These are phyloP conservation scores for Cercospora janseana DNA, from an alignment of 2,329 filamentous ascomycete species.

Conservation along the genomic window DNA sequence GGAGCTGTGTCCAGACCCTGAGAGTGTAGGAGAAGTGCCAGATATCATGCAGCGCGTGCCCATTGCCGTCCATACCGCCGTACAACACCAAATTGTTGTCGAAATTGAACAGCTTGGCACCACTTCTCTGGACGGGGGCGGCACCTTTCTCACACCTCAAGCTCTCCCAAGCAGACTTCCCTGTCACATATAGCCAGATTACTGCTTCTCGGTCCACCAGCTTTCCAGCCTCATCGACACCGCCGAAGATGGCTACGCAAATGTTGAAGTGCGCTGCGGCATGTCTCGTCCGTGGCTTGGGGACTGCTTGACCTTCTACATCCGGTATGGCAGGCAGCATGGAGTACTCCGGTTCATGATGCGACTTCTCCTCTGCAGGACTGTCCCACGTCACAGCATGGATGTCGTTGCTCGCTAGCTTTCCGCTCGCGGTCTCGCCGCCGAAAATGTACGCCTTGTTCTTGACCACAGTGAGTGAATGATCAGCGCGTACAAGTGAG, in stretches of 20 bases:
- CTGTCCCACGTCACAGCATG: constrained; percentile 40
- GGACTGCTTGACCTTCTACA: constrained; percentile 35
- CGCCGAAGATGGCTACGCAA: constrained; percentile 44
- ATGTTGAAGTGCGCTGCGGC: constrained; percentile 43
- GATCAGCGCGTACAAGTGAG: constrained; percentile 37
- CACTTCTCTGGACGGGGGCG: constrained; percentile 30
- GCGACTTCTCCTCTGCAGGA: constrained; percentile 34
- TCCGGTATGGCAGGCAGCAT: constrained; percentile 44
- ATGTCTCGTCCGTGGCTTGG: constrained; percentile 40
- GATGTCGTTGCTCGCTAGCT: constrained; percentile 44
- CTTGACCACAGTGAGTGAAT: constrained; percentile 42
- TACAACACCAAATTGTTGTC: constrained; percentile 35
- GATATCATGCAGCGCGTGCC: constrained; percentile 31
- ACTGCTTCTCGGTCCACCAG: constrained; percentile 39
- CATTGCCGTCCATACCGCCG: constrained; percentile 29
- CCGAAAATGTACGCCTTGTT: constrained; percentile 49
- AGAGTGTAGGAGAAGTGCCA: constrained; percentile 34
- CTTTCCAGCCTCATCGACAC: constrained; percentile 35
- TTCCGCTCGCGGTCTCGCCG: constrained; percentile 39
- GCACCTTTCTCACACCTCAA: constrained; percentile 27
- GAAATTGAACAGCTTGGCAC: constrained; percentile 31
- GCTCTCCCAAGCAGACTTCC: constrained; percentile 34
- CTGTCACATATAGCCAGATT: constrained; percentile 45
- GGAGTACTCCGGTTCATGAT: constrained; percentile 43
- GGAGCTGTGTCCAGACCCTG: constrained; percentile 32